Conservation (phyloP, 495 filamentous ascomycete genomes). For the Bathelium albidoporum region DNA sequence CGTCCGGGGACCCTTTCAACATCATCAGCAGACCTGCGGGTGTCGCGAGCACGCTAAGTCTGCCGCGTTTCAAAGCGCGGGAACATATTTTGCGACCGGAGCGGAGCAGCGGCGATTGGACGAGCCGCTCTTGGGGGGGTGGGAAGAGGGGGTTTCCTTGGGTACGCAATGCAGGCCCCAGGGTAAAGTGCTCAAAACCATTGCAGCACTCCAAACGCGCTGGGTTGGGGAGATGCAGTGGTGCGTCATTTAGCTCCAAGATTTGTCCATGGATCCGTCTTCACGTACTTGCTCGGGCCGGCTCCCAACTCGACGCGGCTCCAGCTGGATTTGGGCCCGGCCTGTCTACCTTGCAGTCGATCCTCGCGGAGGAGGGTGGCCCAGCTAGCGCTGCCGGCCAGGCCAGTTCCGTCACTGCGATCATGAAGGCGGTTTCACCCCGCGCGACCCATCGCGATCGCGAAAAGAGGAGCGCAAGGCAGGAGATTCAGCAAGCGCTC, state of each 20-base stretch:
- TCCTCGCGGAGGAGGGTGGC: neutral
- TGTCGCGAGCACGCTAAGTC: neutral
- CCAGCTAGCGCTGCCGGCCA: neutral
- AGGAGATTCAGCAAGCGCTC: neutral
- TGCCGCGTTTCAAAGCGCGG: neutral
- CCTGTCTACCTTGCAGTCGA: neutral
- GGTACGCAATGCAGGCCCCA: neutral
- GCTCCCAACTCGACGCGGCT: slow-evolving; percentile 2
- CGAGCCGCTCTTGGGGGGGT: no score
- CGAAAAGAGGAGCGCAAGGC: neutral
- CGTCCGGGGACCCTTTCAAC: no score
- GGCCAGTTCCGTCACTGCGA: neutral
- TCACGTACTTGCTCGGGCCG: neutral
- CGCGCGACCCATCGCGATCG: neutral
- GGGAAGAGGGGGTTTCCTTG: no score
- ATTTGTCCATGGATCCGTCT: neutral
- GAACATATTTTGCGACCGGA: neutral
- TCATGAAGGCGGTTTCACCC: neutral
- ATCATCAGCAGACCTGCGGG: no score
- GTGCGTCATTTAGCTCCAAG: neutral
- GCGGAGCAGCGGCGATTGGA: neutral
- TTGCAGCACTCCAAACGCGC: no score
- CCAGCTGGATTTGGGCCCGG: neutral
- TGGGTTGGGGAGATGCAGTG: neutral
- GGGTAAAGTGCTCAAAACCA: no score